Evolutionary conservation across 2,329 filamentous ascomycete genomes (phyloP).

Genomic region (Aureobasidium vineae): DNA sequence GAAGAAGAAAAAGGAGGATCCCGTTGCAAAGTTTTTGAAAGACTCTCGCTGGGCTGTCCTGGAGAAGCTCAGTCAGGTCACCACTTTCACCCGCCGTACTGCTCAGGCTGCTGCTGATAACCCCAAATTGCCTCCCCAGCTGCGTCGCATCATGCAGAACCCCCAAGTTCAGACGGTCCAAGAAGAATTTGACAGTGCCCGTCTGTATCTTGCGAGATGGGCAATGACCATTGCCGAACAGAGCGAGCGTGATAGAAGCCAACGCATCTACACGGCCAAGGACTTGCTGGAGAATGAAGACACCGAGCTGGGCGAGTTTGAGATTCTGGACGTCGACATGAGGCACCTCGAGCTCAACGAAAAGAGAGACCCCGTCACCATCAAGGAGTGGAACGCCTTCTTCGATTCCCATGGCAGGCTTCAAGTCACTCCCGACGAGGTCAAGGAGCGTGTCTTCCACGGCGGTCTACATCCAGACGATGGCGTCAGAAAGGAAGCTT

Average conservation of each 20-base stretch:
- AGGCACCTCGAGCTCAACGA: slow-evolving; percentile 75
- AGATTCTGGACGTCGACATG: slow-evolving; percentile 69
- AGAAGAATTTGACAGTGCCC: slow-evolving; percentile 95
- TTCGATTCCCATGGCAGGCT: slow-evolving; percentile 76
- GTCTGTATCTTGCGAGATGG: slow-evolving; percentile 92
- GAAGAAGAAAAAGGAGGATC: slow-evolving; percentile 61
- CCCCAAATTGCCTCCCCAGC: slow-evolving; percentile 83
- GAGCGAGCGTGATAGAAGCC: slow-evolving; percentile 80
- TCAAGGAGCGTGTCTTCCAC: slow-evolving; percentile 96
- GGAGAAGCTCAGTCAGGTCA: slow-evolving; percentile 96
- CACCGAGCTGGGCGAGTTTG: slow-evolving; percentile 92
- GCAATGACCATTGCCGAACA: slow-evolving; percentile 99
- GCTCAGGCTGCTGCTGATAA: slow-evolving; percentile 92
- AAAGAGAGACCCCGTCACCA: slow-evolving; percentile 69
- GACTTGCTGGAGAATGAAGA: slow-evolving; percentile 94
- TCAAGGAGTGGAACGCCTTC: slow-evolving; percentile 87
- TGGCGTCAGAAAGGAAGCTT: slow-evolving; percentile 91
- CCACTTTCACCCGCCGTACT: slow-evolving; percentile 88
- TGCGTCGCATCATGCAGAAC: slow-evolving; percentile 79
- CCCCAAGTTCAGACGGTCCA: slow-evolving; percentile 93
- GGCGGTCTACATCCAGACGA: slow-evolving; percentile 86
- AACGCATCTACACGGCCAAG: slow-evolving; percentile 87
- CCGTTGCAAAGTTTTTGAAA: slow-evolving; percentile 88
- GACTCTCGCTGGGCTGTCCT: slow-evolving; percentile 95
- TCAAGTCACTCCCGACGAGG: slow-evolving; percentile 80